Conservation (phyloP, 768 basidiomycete species). For the Pleurotus tuoliensis region DNA sequence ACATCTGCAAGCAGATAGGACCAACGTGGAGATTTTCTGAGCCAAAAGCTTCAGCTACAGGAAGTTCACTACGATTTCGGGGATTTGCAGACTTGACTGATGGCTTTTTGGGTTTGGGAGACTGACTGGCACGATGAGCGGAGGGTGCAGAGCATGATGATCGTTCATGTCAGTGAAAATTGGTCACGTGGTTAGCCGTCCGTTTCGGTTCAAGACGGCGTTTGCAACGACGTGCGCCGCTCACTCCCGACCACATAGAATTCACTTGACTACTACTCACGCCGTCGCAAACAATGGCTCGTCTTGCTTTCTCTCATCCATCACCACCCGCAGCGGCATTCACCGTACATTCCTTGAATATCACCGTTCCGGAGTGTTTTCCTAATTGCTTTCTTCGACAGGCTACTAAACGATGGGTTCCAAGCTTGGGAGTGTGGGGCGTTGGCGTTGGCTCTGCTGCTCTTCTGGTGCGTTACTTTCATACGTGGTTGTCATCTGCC, state of each 20-base stretch:
- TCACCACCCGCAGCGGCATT: conserved; percentile 3
- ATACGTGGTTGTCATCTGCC: neutral
- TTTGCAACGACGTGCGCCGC: conserved; percentile 5
- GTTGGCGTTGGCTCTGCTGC: conserved; percentile 62
- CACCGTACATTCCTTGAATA: conserved; percentile 11
- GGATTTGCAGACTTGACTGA: neutral
- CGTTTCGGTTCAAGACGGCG: conserved; percentile 2
- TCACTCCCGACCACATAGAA: conserved; percentile 8
- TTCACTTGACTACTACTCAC: neutral
- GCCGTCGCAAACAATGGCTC: conserved; percentile 32
- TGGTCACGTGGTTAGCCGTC: neutral
- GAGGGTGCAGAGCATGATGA: neutral
- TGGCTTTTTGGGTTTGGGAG: neutral
- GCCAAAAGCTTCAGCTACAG: conserved; percentile 2
- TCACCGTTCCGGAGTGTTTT: too few relatives aligned
- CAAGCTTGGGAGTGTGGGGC: conserved; percentile 68
- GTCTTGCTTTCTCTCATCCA: conserved; percentile 17
- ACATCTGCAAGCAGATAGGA: too few relatives aligned
- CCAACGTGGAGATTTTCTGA: neutral
- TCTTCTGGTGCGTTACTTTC: conserved; percentile 51
- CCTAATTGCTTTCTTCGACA: conserved; percentile 16
- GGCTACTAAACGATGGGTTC: conserved; percentile 55
- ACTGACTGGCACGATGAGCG: neutral
- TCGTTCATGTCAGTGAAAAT: neutral
- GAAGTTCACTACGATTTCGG: neutral